Percentiles rank a stretch among this genome's conserved stretches.
Evolutionary conservation across 1,284 basidiomycete species (phyloP).

Genomic region (Peniophora sp.): DNA sequence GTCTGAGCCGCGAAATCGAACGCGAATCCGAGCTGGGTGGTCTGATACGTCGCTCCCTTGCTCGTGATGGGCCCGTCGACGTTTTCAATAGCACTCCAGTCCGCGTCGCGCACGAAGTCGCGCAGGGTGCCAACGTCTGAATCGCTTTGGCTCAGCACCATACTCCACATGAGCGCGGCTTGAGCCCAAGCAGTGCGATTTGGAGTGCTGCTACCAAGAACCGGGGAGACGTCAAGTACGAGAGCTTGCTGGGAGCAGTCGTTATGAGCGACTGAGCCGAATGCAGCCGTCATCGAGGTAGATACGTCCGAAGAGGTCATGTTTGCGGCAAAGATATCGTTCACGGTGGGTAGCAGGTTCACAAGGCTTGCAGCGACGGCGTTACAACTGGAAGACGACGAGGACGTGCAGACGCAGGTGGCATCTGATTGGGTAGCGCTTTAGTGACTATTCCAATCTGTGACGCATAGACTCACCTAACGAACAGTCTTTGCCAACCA

Average conservation of each 20-base stretch:
- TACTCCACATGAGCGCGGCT: conserved; percentile 51
- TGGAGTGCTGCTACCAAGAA: conserved; percentile 29
- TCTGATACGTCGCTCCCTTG: conserved; percentile 27
- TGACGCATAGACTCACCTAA: conserved; percentile 36
- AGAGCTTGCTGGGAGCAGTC: conserved; percentile 45
- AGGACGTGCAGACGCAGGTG: conserved; percentile 50
- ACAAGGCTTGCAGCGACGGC: conserved; percentile 46
- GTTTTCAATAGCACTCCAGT: conserved; percentile 33
- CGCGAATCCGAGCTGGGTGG: conserved; percentile 37
- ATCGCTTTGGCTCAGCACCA: conserved; percentile 40
- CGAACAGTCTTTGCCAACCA: conserved; percentile 43
- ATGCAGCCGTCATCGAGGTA: conserved; percentile 39
- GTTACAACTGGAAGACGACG: conserved; percentile 34
- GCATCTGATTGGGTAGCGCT: conserved; percentile 33
- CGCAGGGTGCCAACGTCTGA: conserved; percentile 30
- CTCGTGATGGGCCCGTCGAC: conserved; percentile 33
- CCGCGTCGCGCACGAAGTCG: conserved; percentile 35
- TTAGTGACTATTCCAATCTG: neutral
- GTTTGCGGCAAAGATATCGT: conserved; percentile 41
- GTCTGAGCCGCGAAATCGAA: conserved; percentile 55
- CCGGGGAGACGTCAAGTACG: conserved; percentile 47
- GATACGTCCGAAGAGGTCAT: conserved; percentile 36
- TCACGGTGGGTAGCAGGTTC: conserved; percentile 39
- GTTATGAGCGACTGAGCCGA: conserved; percentile 30
- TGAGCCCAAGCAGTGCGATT: conserved; percentile 52